These are phyloP conservation scores for Glycine soja DNA, from an alignment of 306 rosid genomes.

Conservation along the genomic window DNA sequence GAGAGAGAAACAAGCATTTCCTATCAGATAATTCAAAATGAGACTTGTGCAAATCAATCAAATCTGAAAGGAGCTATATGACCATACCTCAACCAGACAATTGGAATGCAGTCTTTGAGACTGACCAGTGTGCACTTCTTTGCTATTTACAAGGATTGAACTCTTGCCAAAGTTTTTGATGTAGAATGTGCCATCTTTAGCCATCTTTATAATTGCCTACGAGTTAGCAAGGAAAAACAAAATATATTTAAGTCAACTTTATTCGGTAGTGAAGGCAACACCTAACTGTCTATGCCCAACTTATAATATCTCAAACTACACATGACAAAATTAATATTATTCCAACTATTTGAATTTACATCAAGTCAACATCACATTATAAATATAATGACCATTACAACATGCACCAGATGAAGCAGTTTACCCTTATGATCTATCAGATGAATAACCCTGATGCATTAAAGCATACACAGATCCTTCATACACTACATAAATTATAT, in stretches of 20 bases:
- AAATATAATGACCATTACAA: conserved; percentile 30
- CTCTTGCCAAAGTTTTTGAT: conserved; percentile 81
- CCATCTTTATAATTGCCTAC: conserved; percentile 88
- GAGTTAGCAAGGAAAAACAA: conserved; percentile 36
- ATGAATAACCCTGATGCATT: not conserved
- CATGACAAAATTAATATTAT: not conserved
- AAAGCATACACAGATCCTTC: conserved; percentile 30
- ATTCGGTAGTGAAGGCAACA: conserved; percentile 33
- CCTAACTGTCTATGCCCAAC: conserved; percentile 5
- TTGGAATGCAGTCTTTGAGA: conserved; percentile 65
- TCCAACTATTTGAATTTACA: conserved; percentile 13
- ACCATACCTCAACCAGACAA: conserved; percentile 89
- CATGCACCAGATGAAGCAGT: conserved; percentile 10
- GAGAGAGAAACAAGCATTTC: not conserved
- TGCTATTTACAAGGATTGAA: conserved; percentile 73
- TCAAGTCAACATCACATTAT: conserved; percentile 17
- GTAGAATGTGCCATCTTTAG: conserved; percentile 72
- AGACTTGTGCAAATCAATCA: conserved; percentile 34
- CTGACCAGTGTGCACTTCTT: conserved; percentile 74
- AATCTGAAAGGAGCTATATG: conserved; percentile 31
- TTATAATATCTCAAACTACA: conserved; percentile 4
- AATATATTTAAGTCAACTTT: conserved; percentile 31
- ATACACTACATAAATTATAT: conserved; percentile 6
- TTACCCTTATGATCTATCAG: not conserved
- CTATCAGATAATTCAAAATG: conserved; percentile 33